Evolutionary conservation across 345 rosid species (phyloP), one percentile per base, ranked within the genome.

Genomic region (Linum tenue): DNA sequence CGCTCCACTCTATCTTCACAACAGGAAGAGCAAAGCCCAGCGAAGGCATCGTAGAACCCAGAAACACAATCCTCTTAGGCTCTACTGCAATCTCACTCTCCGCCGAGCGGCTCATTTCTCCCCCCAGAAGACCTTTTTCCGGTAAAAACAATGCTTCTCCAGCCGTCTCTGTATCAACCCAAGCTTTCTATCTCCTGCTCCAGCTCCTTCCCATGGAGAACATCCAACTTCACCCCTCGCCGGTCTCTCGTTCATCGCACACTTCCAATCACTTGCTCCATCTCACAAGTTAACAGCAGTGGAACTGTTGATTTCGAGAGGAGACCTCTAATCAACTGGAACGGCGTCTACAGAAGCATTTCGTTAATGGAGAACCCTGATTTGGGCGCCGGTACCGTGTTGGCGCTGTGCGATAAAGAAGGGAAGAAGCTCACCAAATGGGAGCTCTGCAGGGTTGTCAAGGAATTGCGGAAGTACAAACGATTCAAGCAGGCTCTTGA

Each of bases 371-470:
- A 86, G 74, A 82, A 82, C 56, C 97, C 95, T 36, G 89, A 86
- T 60, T 64, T 84, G 69, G 97, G 95, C 37, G 72, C 88, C 36
- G 97, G 83, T 10, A 65, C 77, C 36, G 86, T 88, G 64, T 72
- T 94, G 85, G 80, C 84, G 71, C 80, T 78, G 63, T 86, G 88
- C 81, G 95, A 88, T 75, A 85, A 76, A 56, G 78, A 76, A 5
- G 90, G 90, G 17, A 82, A 85, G 75, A 80, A 78, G 76, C 86
- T 85, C 50, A 75, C 84, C 55, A 86, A 90, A 68, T 85, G 95
- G 96, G 97, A 88, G 84, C 97, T 94, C 53, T 84, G 86, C 73
- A 81, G 89, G 77, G 88, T 90, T 64, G 85, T 94, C 73, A 88
- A 88, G 81, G 96, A 90, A 80, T 74, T 94, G 80, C 78, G 99